phyloP scores from a whole-genome alignment of 2,329 filamentous ascomycete species.

The Trichoderma hamatum region DNA sequence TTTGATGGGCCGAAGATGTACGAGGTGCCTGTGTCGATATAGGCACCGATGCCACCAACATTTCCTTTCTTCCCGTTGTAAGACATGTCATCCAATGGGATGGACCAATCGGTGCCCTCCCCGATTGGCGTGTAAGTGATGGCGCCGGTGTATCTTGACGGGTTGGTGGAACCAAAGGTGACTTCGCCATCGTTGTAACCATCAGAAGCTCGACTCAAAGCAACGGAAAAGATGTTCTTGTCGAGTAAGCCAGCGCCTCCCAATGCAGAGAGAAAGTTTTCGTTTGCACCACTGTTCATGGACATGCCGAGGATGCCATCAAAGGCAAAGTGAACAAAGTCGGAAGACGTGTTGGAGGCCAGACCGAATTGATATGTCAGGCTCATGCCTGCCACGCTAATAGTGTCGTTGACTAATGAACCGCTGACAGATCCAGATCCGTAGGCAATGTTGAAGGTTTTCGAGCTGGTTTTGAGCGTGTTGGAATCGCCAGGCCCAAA shows the following conservation, averaged over 20 bases:
- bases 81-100: slow-evolving; percentile 67
- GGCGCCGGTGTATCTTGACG: slow-evolving; percentile 66
- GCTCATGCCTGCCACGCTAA: slow-evolving; percentile 67
- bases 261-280: slow-evolving; percentile 70
- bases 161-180: slow-evolving; percentile 73
- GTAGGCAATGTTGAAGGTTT: slow-evolving; percentile 69
- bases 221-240: slow-evolving; percentile 70
- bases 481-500: slow-evolving; percentile 69
- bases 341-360: slow-evolving; percentile 68
- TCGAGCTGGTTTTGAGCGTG: slow-evolving; percentile 57
- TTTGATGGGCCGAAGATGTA: slow-evolving; percentile 72
- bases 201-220: slow-evolving; percentile 68
- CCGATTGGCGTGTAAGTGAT: slow-evolving; percentile 66
- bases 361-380: slow-evolving; percentile 71
- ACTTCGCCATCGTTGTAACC: slow-evolving; percentile 72
- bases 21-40: slow-evolving; percentile 83
- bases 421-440: slow-evolving; percentile 77
- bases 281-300: slow-evolving; percentile 59
- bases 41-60: slow-evolving; percentile 62
- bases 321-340: slow-evolving; percentile 79
- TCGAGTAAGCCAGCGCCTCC: slow-evolving; percentile 57
- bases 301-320: slow-evolving; percentile 85
- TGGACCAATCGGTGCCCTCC: slow-evolving; percentile 68
- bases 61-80: slow-evolving; percentile 62
- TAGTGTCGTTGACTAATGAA: slow-evolving; percentile 64